Conservation (phyloP, 1,139 yeast species). For the Blastobotrys arbuscula region DNA sequence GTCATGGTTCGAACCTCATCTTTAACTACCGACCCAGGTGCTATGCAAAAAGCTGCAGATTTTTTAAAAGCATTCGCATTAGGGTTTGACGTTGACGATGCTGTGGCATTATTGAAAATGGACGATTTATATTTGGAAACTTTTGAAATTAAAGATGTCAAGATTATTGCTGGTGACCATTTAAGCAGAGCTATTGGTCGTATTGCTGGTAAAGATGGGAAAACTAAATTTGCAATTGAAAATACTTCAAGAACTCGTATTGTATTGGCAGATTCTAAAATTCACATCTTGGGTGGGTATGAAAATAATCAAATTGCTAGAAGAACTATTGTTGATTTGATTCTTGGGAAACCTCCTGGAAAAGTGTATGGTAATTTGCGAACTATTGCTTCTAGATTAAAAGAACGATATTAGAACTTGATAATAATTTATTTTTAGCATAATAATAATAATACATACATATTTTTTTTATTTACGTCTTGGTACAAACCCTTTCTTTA, state of each 20-base stretch:
- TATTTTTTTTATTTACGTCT: background rate
- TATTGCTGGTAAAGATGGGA: slow-evolving; percentile 99
- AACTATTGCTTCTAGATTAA: slow-evolving; percentile 93
- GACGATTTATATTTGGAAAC: slow-evolving; percentile 97
- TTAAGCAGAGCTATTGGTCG: slow-evolving; percentile 98
- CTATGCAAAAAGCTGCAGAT: slow-evolving; percentile 96
- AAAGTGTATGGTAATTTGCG: slow-evolving; percentile 96
- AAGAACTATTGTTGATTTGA: slow-evolving; percentile 89
- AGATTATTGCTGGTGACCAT: slow-evolving; percentile 93
- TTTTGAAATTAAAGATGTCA: slow-evolving; percentile 93
- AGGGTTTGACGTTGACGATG: slow-evolving; percentile 96
- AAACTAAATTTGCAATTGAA: slow-evolving; percentile 96
- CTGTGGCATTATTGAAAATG: slow-evolving; percentile 86
- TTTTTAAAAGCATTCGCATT: slow-evolving; percentile 89
- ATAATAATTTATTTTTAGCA: background rate
- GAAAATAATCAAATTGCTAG: slow-evolving; percentile 96
- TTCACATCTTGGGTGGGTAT: slow-evolving; percentile 95
- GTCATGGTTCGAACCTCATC: slow-evolving; percentile 84
- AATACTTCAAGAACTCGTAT: slow-evolving; percentile 97
- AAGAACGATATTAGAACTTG: slow-evolving; percentile 69
- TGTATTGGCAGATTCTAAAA: slow-evolving; percentile 92
- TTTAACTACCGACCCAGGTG: slow-evolving; percentile 83
- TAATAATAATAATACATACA: background rate
- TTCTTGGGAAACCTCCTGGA: slow-evolving; percentile 97
- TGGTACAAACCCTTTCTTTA: slow-evolving; percentile 11